A percentile compares a stretch with the other conserved stretches of the same genome.
phyloP scores from a whole-genome alignment of 306 rosid genomes.

The Cucumis melo region DNA sequence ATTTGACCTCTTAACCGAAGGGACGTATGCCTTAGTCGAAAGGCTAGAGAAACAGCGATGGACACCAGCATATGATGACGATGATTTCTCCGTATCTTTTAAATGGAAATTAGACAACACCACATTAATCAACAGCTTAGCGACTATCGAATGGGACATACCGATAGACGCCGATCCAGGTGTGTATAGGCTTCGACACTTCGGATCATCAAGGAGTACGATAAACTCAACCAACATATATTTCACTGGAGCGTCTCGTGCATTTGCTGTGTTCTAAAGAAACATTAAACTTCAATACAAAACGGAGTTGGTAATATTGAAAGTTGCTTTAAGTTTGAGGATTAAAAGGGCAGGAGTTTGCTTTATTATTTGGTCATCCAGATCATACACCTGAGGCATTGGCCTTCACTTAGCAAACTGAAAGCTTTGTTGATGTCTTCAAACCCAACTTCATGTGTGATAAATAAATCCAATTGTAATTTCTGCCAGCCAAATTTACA shows the following conservation, averaged over 20 bases:
- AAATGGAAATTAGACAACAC: constrained; percentile 44
- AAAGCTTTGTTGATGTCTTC: constrained; percentile 78
- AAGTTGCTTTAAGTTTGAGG: background rate
- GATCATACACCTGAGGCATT: background rate
- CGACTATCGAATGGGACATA: constrained; percentile 61
- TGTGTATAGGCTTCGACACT: constrained; percentile 56
- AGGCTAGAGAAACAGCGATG: constrained; percentile 42
- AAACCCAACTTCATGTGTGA: constrained; percentile 51
- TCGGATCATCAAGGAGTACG: constrained; percentile 48
- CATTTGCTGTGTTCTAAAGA: constrained; percentile 46
- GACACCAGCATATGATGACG: constrained; percentile 51
- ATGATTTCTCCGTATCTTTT: constrained; percentile 54
- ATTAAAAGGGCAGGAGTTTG: background rate
- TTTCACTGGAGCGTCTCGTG: constrained; percentile 60
- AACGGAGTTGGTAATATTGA: background rate
- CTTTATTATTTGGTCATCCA: constrained; percentile 10
- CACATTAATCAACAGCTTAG: constrained; percentile 21
- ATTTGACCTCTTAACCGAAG: constrained; percentile 61
- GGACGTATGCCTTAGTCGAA: constrained; percentile 63
- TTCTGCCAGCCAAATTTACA: constrained; percentile 30
- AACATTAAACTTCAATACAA: background rate
- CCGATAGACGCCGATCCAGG: constrained; percentile 36
- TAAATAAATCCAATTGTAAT: constrained; percentile 58
- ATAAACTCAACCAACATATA: constrained; percentile 26
- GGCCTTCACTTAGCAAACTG: constrained; percentile 43